Evolutionary conservation across 2,329 filamentous ascomycete species (phyloP).

Genomic region (Nemania sp.): DNA sequence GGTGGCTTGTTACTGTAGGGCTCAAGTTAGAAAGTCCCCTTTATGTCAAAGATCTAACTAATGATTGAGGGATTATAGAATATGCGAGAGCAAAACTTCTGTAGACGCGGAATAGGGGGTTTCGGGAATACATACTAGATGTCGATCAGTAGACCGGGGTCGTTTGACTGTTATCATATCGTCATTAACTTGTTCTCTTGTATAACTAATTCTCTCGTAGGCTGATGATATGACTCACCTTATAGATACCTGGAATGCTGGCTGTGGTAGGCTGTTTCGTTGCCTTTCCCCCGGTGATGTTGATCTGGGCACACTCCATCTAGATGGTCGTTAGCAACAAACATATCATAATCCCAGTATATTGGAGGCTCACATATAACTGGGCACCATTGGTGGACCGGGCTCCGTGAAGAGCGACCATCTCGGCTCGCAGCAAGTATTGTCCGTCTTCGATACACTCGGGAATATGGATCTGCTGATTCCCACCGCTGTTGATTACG

Average conservation of each 20-base stretch:
- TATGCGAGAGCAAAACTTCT: not conserved
- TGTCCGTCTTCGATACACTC: conserved; percentile 64
- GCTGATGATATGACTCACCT: conserved; percentile 42
- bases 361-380: conserved; percentile 54
- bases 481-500: conserved; percentile 60
- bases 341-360: not conserved
- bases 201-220: not conserved
- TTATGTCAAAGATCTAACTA: not conserved
- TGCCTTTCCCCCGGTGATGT: conserved; percentile 52
- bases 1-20: conserved; percentile 41
- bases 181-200: not conserved
- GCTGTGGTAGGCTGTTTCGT: conserved; percentile 50
- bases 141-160: conserved; percentile 53
- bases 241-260: conserved; percentile 55
- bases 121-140: conserved; percentile 47
- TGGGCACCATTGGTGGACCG: conserved; percentile 59
- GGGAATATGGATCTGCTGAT: conserved; percentile 65
- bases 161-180: conserved; percentile 44
- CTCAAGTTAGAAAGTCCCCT: not conserved
- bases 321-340: conserved; percentile 29
- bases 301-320: conserved; percentile 56
- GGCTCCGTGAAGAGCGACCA: conserved; percentile 68
- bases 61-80: not conserved
- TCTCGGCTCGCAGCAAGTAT: conserved; percentile 70
- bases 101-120: not conserved